phyloP scores from a whole-genome alignment of 768 basidiomycete genomes.

The Tulasnella sp. region DNA sequence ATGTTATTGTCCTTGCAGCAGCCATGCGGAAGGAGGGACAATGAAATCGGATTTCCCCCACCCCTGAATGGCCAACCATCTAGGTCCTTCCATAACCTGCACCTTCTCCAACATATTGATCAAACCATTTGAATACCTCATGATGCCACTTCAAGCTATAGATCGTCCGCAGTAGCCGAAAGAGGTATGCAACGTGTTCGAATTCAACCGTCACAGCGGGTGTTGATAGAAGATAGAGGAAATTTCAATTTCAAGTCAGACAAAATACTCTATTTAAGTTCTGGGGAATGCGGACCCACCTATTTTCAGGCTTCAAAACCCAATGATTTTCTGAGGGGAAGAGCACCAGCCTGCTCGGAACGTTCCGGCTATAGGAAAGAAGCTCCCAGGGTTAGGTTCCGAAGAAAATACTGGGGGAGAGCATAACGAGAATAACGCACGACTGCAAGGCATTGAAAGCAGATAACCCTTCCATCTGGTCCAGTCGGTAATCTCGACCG shows the following conservation, averaged over 20 bases:
- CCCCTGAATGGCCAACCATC: neutral
- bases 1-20: too few relatives aligned
- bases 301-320: conserved; percentile 72
- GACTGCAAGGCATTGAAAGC: conserved; percentile 79
- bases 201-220: too few relatives aligned
- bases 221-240: too few relatives aligned
- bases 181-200: too few relatives aligned
- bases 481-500: conserved; percentile 77
- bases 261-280: neutral
- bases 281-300: conserved; percentile 27
- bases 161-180: neutral
- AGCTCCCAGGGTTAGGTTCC: neutral
- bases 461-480: conserved; percentile 71
- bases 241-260: neutral
- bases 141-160: conserved; percentile 83
- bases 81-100: neutral
- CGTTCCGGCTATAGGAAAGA: conserved; percentile 37
- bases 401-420: too few relatives aligned
- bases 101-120: conserved; percentile 24
- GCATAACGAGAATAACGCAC: conserved; percentile 32
- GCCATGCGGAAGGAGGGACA: neutral
- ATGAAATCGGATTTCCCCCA: neutral
- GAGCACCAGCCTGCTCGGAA: conserved; percentile 65
- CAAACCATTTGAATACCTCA: conserved; percentile 88
- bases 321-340: conserved; percentile 92